A percentile compares a stretch with the other conserved stretches of the same genome.
phyloP scores from a whole-genome alignment of 208 protist genomes.

The Herpetomonas tarakana region DNA sequence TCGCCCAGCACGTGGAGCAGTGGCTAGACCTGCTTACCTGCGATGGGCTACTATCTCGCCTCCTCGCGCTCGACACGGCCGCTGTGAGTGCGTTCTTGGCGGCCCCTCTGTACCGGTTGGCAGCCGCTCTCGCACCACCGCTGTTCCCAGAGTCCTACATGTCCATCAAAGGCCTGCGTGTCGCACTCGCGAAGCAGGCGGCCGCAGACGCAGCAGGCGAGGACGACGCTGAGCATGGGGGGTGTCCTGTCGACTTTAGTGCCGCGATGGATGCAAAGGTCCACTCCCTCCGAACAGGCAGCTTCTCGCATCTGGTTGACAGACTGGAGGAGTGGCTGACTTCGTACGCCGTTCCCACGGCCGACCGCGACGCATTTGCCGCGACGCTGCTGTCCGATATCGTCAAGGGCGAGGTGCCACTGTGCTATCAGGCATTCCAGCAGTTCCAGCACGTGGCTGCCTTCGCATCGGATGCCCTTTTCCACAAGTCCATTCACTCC shows the following conservation, averaged over 20 bases:
- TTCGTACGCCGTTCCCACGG: constrained; percentile 32
- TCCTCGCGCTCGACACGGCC: constrained; percentile 28
- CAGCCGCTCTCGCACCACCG: constrained; percentile 50
- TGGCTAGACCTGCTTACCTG: constrained; percentile 41
- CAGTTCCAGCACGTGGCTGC: constrained; percentile 63
- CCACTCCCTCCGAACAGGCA: constrained; percentile 41
- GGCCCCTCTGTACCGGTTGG: constrained; percentile 28
- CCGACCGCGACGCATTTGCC: constrained; percentile 40
- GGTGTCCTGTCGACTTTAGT: constrained; percentile 27
- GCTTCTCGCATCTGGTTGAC: constrained; percentile 35
- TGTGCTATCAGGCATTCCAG: constrained; percentile 37
- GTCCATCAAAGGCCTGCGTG: constrained; percentile 71
- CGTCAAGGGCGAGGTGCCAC: constrained; percentile 21
- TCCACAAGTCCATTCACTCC: constrained; percentile 39
- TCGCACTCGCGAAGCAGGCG: constrained; percentile 23
- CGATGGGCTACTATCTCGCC: constrained; percentile 18
- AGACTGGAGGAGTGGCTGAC: constrained; percentile 34
- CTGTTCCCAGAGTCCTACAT: constrained; percentile 76
- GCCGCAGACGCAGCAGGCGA: constrained; percentile 2
- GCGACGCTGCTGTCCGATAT: constrained; percentile 24
- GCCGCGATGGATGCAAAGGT: constrained; percentile 48
- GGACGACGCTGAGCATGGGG: constrained; percentile 3
- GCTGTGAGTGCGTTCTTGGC: constrained; percentile 20
- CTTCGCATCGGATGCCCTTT: constrained; percentile 41
- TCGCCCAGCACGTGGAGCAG: constrained; percentile 20